Evolutionary conservation across 805 yeast species (phyloP).

Genomic region (Metschnikowia koreensis): DNA sequence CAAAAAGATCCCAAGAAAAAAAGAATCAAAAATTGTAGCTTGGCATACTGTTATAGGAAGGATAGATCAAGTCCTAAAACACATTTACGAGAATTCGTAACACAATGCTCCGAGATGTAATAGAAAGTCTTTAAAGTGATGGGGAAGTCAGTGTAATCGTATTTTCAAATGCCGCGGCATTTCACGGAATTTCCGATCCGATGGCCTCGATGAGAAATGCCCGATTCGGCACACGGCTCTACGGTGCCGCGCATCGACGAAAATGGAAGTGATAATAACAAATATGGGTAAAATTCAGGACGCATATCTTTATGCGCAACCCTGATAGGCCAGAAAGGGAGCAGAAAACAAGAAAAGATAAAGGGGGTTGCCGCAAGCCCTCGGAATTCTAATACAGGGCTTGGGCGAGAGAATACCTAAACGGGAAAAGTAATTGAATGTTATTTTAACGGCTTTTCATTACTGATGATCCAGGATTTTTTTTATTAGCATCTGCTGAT

Average conservation of each 20-base stretch:
- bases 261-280: constrained; percentile 6
- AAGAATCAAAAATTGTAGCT: not conserved
- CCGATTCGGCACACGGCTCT: constrained; percentile 1
- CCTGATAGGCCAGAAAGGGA: not conserved
- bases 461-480: too few species aligned
- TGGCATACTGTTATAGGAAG: not conserved
- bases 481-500: too few species aligned
- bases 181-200: not conserved
- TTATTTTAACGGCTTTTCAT: too few species aligned
- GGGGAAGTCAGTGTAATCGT: not conserved
- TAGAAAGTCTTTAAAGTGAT: not conserved
- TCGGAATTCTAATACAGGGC: not conserved
- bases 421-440: not conserved
- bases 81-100: not conserved
- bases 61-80: not conserved
- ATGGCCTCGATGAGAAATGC: not conserved
- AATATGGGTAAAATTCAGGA: not conserved
- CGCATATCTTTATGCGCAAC: not conserved
- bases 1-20: too few species aligned
- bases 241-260: constrained; percentile 1
- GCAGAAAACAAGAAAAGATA: not conserved
- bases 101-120: not conserved
- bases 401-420: not conserved
- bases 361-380: not conserved
- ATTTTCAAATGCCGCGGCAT: not conserved